Evolutionary conservation across 2,329 filamentous ascomycete species (phyloP).

Genomic region (Ceratocystiopsis minuta): DNA sequence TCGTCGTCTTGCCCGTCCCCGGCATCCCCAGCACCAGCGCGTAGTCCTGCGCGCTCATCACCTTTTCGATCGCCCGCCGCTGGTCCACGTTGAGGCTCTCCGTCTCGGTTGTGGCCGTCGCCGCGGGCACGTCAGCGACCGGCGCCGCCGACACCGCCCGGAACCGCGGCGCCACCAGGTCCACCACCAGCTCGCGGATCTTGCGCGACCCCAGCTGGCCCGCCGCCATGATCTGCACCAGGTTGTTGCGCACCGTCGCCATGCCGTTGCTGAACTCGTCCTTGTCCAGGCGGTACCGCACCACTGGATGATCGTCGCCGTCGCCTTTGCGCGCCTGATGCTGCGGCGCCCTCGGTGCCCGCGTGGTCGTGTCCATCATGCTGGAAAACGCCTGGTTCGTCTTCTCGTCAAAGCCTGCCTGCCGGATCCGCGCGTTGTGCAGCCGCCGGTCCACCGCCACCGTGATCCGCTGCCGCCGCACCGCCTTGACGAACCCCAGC

Average conservation of each 20-base stretch:
- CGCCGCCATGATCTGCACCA: conserved; percentile 81
- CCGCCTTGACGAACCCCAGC: conserved; percentile 72
- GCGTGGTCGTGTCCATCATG: conserved; percentile 53
- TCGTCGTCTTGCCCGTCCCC: conserved; percentile 94
- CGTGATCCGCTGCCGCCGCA: conserved; percentile 57
- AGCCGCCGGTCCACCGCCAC: conserved; percentile 82
- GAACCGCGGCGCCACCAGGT: conserved; percentile 57
- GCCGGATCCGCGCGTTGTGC: conserved; percentile 65
- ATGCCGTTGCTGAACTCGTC: conserved; percentile 98
- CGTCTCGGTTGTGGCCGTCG: conserved; percentile 24
- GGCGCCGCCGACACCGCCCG: conserved; percentile 36
- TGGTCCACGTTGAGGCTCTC: conserved; percentile 75
- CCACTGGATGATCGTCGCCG: conserved; percentile 24
- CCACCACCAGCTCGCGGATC: conserved; percentile 64
- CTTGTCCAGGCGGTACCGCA: conserved; percentile 78
- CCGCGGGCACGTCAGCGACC: conserved; percentile 17
- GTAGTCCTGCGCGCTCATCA: conserved; percentile 90
- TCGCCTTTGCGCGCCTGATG: conserved; percentile 14
- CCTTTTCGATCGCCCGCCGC: conserved; percentile 70
- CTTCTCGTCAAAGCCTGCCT: conserved; percentile 55
- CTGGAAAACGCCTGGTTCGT: conserved; percentile 75
- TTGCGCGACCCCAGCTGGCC: conserved; percentile 51
- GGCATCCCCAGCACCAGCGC: conserved; percentile 97
- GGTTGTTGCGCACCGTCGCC: conserved; percentile 84
- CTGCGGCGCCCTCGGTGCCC: background rate